Evolutionary conservation across 306 rosid genomes (phyloP).

Genomic region (Castanea sativa): DNA sequence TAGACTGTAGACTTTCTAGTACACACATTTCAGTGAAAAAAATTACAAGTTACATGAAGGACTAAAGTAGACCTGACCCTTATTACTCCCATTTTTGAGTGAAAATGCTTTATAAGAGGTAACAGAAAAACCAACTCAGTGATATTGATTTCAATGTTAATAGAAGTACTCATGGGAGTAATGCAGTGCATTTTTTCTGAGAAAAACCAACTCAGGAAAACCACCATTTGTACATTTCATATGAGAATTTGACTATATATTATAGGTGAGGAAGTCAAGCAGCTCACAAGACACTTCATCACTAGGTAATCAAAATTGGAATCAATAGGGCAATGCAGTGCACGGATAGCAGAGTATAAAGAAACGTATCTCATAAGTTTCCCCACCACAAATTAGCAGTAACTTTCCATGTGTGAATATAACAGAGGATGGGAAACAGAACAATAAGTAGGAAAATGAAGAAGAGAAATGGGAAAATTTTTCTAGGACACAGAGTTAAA

Average conservation of each 20-base stretch:
- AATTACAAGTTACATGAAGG: neutral
- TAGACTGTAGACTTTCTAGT: too few species aligned
- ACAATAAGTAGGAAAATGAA: neutral
- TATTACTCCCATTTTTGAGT: neutral
- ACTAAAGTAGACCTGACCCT: neutral
- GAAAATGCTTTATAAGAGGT: neutral
- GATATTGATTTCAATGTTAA: neutral
- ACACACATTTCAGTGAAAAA: neutral
- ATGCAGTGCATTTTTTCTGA: too few species aligned
- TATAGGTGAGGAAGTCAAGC: neutral
- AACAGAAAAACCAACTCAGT: neutral
- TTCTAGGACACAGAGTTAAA: neutral
- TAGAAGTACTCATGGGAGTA: neutral
- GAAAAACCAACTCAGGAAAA: neutral
- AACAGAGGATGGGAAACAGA: neutral
- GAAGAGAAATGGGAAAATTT: neutral
- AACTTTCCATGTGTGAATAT: neutral
- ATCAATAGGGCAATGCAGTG: neutral
- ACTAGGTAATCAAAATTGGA: neutral
- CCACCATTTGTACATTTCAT: neutral
- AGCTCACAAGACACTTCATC: neutral
- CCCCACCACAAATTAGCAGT: neutral
- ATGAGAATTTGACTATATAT: neutral
- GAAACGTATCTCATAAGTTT: neutral
- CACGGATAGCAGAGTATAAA: neutral